Conservation (phyloP, 106 monocot species). For the Dendrobium chrysotoxum region DNA sequence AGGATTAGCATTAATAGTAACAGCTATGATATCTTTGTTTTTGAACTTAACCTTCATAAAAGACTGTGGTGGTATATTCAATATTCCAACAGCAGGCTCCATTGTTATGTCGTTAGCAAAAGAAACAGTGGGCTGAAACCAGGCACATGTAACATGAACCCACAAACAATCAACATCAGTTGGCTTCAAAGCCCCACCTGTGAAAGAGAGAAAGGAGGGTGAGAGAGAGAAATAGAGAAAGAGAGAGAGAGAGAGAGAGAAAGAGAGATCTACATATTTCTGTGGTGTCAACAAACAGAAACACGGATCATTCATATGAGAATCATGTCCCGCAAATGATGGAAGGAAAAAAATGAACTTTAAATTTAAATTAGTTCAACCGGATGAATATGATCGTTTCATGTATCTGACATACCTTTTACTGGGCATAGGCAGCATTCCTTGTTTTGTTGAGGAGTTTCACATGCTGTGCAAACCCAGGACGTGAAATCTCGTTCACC, state of each 20-base stretch:
- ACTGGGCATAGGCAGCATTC: constrained; percentile 98
- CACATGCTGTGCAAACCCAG: constrained; percentile 97
- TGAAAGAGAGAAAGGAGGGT: not conserved
- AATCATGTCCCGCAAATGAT: not conserved
- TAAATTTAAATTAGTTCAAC: not conserved
- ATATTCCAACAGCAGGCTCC: constrained; percentile 95
- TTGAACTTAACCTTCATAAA: constrained; percentile 61
- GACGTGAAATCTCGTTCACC: constrained; percentile 72
- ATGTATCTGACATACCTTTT: constrained; percentile 42
- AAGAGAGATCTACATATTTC: no score
- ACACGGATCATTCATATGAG: not conserved
- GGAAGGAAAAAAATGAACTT: not conserved
- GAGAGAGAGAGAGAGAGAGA: not conserved
- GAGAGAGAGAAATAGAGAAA: not conserved
- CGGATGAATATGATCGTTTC: no score
- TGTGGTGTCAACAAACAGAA: no score
- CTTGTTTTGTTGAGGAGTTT: constrained; percentile 51
- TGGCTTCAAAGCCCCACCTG: constrained; percentile 94
- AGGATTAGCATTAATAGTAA: not conserved
- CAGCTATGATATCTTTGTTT: not conserved
- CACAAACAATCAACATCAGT: constrained; percentile 74
- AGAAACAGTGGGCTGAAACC: constrained; percentile 95
- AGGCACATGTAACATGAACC: constrained; percentile 98
- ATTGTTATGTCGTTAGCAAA: constrained; percentile 79
- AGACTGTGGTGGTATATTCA: constrained; percentile 56